Base-by-base conservation (phyloP, 2,329 filamentous ascomycete species). In the Pestalotiopsis sp. region DNA sequence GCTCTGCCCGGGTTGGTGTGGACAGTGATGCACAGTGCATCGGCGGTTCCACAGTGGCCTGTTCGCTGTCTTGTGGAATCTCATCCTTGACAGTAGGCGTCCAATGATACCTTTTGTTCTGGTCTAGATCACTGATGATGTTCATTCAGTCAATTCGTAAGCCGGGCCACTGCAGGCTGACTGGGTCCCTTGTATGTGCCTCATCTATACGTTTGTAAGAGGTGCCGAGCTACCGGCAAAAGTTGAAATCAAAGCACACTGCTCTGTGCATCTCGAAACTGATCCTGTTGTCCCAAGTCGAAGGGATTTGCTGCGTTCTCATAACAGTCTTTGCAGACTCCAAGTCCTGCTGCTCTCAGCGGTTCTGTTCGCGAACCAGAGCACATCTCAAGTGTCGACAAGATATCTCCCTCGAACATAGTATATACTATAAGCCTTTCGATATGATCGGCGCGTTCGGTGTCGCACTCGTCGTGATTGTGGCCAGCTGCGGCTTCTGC, bases 381-480 rank as follows among this genome's bases (percentile, higher is more conserved):
- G 11, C 45, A 7, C 45, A 23, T 52, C 5, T 52, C 45, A 20
- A 20, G n/a, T 20, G 45, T n/a, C 20, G 45, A 2, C 45, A 52
- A 52, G 12, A 52, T 9, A 9, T n/a, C 17, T 9, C 17, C 14
- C 45, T n/a, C 17, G 17, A 9, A n/a, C 39, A 45, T 52, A 17
- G 23, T n/a, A 59, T 12, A 23, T 17, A 11, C 39, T 52, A 64
- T 17, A 52, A 20, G 64, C 57, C 58, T 23, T n/a, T 66, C 14
- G 64, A 66, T 20, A 66, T n/a, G 17, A 45, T 60, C 20, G 56
- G 20, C n/a, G 64, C 23, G 7, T 38, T 52, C 14, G 52, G 64
- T 23, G 64, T 66, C 20, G 67, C 62, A 61, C 49, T 68, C 4
- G 75, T 77, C 4, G 76, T 77, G 57, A 71, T 71, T 39, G 73